These are phyloP conservation scores for Phytophthora megakarya DNA, from an alignment of 352 stramenopile species.

Conservation along the genomic window DNA sequence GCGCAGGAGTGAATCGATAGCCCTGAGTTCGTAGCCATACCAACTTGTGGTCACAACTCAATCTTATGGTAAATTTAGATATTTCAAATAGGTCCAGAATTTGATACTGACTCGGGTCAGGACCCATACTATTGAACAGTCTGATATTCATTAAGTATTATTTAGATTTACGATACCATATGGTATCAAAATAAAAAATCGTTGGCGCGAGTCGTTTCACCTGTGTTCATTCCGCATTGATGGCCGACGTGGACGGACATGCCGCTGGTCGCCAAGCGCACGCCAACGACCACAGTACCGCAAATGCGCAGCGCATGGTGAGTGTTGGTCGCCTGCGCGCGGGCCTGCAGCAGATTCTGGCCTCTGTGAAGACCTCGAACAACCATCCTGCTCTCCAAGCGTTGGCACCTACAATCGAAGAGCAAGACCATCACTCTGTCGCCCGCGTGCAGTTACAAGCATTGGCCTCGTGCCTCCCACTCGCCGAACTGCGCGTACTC, in stretches of 20 bases:
- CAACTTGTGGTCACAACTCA: too few relatives aligned
- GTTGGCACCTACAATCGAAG: conserved; percentile 15
- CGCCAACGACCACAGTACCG: conserved; percentile 10
- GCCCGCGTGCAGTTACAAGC: conserved; percentile 51
- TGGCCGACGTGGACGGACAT: conserved; percentile 26
- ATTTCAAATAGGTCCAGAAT: too few relatives aligned
- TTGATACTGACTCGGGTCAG: too few relatives aligned
- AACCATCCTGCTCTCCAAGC: conserved; percentile 48
- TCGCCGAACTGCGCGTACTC: conserved; percentile 47
- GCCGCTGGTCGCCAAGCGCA: conserved; percentile 1
- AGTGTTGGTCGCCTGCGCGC: conserved; percentile 26
- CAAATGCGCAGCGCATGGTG: conserved; percentile 34
- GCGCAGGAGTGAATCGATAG: too few relatives aligned
- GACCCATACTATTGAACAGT: too few relatives aligned
- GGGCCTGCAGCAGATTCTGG: conserved; percentile 27
- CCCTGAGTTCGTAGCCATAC: too few relatives aligned
- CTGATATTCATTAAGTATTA: too few relatives aligned
- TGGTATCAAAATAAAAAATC: too few relatives aligned
- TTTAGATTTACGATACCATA: too few relatives aligned
- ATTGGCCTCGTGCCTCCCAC: conserved; percentile 56
- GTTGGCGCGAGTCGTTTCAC: too few relatives aligned
- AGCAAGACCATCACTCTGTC: conserved; percentile 20
- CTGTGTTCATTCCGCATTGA: conserved; percentile 14
- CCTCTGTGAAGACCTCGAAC: background rate
- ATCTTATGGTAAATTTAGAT: too few relatives aligned